Base-by-base conservation (phyloP, 2,329 filamentous ascomycete species). In the Phyllosticta ampelicida region DNA sequence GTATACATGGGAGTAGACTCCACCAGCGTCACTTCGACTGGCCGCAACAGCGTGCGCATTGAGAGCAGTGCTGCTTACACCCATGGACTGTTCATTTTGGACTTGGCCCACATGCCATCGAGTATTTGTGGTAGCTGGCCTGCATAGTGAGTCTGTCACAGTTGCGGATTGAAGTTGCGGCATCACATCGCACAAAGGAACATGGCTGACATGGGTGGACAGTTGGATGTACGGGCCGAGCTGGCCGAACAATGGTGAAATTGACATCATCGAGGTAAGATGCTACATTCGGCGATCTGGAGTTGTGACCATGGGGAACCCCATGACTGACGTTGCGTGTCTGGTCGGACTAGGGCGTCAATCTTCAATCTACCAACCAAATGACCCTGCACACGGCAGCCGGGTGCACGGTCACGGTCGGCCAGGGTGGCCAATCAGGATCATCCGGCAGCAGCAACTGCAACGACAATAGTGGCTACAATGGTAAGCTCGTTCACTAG, bases 1-100 rank as follows among this genome's bases (percentile, higher is more conserved):
- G 68, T 73, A 16, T 72, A 72, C 63, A 71, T 74, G 64, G 71
- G 70, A 16, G 71, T 73, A 9, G 71, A 74, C 58, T 65, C 63
- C 20, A 65, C 58, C 3, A 70, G 63, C 21, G 55, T 62, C 6
- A 64, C 73, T 2, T 58, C 69, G 52, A 20, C 63, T 3, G 71
- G 71, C 0, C 65, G 72, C 10, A 67, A 69, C 49, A 72, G 70
- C 53, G 68, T 74, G 2, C 65, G 72, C 5, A 55, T 74, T 6
- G 64, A 69, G 26, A 71, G 68, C 62, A 73, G 72, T 58, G 64
- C 60, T 28, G 63, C 68, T 0, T 74, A 72, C 63, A 72, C 65
- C 28, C 66, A 66, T 29, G 71, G 64, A 4, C 66, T 74, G 18
- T 63, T 74, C 61, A 73, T 74, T 18, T 70, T 68, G 20, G 71